A percentile compares a stretch with the other conserved stretches of the same genome.
Conservation (phyloP, 768 basidiomycete species). For the Leccinellum albellum region DNA sequence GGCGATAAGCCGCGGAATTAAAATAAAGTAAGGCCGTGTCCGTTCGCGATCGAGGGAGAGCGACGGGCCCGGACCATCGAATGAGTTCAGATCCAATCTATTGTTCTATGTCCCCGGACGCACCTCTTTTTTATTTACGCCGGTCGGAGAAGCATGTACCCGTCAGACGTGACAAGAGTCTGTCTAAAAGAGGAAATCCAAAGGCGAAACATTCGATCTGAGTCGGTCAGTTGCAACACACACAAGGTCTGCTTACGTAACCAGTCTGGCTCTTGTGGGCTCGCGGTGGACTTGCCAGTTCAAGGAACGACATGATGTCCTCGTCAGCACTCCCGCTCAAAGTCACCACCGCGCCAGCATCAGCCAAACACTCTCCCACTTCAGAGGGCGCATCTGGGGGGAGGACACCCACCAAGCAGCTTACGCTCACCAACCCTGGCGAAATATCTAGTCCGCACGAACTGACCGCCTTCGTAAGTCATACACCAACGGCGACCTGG, state of each 20-base stretch:
- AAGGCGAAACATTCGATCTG: constrained; percentile 9
- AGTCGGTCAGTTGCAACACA: not conserved
- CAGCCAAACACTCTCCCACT: constrained; percentile 36
- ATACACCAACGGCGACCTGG: constrained; percentile 6
- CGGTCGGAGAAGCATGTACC: not conserved
- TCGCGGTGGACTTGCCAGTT: not conserved
- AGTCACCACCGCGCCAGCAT: constrained; percentile 51
- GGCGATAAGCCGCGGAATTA: not conserved
- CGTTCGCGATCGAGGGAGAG: not conserved
- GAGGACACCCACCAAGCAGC: constrained; percentile 49
- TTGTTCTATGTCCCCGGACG: not conserved
- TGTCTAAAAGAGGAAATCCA: too few relatives aligned
- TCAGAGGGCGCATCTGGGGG: constrained; percentile 22
- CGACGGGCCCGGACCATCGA: not conserved
- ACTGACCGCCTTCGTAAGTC: constrained; percentile 85
- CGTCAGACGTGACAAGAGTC: too few relatives aligned
- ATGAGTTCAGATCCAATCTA: constrained; percentile 17
- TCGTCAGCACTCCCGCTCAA: constrained; percentile 68
- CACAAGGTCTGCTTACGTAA: not conserved
- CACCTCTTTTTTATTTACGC: constrained; percentile 1
- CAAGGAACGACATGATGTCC: constrained; percentile 26
- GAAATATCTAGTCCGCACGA: constrained; percentile 94
- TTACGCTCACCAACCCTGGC: constrained; percentile 34
- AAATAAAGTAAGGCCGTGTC: not conserved
- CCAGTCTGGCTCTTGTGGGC: not conserved